These are phyloP conservation scores for Kregervanrija delftensis DNA, from an alignment of 805 yeast species.

Conservation along the genomic window DNA sequence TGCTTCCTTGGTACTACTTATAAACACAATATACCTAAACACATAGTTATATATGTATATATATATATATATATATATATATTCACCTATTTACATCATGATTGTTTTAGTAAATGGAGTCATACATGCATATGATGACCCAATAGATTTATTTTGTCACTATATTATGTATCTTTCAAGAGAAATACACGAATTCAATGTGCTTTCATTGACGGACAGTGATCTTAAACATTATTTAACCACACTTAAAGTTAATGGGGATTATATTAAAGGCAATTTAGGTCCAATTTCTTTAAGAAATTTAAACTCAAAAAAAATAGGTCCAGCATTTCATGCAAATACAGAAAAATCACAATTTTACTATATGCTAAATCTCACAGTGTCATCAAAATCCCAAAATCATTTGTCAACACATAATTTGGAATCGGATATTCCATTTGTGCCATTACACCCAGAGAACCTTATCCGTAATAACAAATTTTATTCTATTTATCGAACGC, in stretches of 20 bases:
- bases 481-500: constrained; percentile 5
- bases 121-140: constrained; percentile 9
- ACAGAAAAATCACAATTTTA: constrained; percentile 4
- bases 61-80: no score
- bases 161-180: constrained; percentile 8
- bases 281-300: constrained; percentile 16
- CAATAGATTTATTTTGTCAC: constrained; percentile 7
- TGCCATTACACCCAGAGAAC: neutral
- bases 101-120: constrained; percentile 10
- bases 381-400: no score
- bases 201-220: constrained; percentile 5
- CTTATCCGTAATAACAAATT: constrained; percentile 2
- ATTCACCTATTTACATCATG: neutral
- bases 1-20: no score
- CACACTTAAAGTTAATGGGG: constrained; percentile 13
- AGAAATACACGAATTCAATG: constrained; percentile 1
- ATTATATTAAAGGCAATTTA: constrained; percentile 20
- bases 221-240: constrained; percentile 13
- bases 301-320: constrained; percentile 10
- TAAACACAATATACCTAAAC: no score
- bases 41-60: no score
- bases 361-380: no score
- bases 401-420: no score
- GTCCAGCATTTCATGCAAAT: constrained; percentile 17
- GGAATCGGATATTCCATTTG: neutral